Evolutionary conservation across 1,284 basidiomycete genomes (phyloP).

Genomic region (Pseudozyma tsukubaensis): DNA sequence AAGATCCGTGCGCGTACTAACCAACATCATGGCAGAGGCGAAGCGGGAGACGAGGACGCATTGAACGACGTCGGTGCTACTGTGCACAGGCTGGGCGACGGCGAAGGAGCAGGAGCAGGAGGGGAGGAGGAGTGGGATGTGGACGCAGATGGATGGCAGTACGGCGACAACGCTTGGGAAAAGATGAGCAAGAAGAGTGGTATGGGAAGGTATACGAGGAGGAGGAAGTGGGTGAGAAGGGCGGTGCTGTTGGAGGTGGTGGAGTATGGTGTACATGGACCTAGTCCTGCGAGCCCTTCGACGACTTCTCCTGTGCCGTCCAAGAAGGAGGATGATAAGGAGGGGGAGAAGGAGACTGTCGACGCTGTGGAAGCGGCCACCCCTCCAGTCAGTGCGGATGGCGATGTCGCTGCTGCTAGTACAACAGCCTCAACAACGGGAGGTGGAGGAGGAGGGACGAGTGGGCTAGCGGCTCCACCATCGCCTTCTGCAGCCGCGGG

Average conservation of each 20-base stretch:
- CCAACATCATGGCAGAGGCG: neutral
- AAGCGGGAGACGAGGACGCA: constrained; percentile 7
- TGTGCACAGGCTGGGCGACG: constrained; percentile 8
- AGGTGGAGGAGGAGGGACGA: neutral
- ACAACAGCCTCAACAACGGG: constrained; percentile 1
- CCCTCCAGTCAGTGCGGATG: constrained; percentile 8
- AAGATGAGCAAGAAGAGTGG: constrained; percentile 79
- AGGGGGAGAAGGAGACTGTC: constrained; percentile 9
- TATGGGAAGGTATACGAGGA: constrained; percentile 76
- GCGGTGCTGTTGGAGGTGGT: constrained; percentile 69
- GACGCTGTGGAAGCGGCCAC: constrained; percentile 11
- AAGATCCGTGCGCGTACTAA: constrained; percentile 31
- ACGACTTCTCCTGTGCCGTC: neutral
- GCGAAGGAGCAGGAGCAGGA: neutral
- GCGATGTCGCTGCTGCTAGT: constrained; percentile 19
- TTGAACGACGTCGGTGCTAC: constrained; percentile 34
- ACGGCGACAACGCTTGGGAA: constrained; percentile 97
- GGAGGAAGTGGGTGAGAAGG: constrained; percentile 69
- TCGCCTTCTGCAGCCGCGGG: neutral
- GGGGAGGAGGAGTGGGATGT: constrained; percentile 70
- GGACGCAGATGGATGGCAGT: constrained; percentile 91
- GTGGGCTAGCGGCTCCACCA: neutral
- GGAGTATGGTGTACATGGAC: constrained; percentile 49
- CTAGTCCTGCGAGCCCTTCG: constrained; percentile 11
- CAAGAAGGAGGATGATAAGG: neutral